Evolutionary conservation across 129 eudicot genomes (phyloP).

Genomic region (Centrapalus pauciflorus): DNA sequence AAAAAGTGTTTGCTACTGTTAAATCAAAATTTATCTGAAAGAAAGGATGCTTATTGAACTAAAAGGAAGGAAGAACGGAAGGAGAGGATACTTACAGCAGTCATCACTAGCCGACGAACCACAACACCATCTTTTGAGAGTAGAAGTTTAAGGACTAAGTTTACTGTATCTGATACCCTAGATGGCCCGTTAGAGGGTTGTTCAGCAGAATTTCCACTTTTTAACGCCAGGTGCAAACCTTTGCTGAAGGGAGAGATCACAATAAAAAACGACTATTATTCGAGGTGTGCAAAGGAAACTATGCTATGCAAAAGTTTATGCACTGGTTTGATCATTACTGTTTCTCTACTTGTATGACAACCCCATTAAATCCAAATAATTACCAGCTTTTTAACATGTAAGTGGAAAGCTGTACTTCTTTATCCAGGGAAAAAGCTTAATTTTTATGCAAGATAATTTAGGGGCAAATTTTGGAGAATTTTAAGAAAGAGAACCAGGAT

Average conservation of each 20-base stretch:
- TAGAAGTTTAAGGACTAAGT: slow-evolving; percentile 58
- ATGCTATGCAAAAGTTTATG: slow-evolving; percentile 8
- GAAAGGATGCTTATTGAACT: not conserved
- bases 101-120: slow-evolving; percentile 80
- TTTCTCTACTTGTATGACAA: too few species aligned
- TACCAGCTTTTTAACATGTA: too few species aligned
- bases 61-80: not conserved
- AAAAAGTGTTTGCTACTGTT: not conserved
- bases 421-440: too few species aligned
- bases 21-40: not conserved
- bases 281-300: not conserved
- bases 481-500: not conserved
- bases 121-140: slow-evolving; percentile 83
- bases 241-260: slow-evolving; percentile 45
- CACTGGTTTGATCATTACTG: too few species aligned
- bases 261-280: slow-evolving; percentile 9
- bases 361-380: too few species aligned
- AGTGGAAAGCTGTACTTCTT: too few species aligned
- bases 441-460: too few species aligned
- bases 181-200: slow-evolving; percentile 32
- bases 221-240: slow-evolving; percentile 39
- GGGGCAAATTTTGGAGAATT: not conserved
- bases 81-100: slow-evolving; percentile 64
- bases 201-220: slow-evolving; percentile 23
- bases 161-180: slow-evolving; percentile 48